phyloP scores from a whole-genome alignment of 192 early-diverging fungal genomes.

The Backusella westeae region DNA sequence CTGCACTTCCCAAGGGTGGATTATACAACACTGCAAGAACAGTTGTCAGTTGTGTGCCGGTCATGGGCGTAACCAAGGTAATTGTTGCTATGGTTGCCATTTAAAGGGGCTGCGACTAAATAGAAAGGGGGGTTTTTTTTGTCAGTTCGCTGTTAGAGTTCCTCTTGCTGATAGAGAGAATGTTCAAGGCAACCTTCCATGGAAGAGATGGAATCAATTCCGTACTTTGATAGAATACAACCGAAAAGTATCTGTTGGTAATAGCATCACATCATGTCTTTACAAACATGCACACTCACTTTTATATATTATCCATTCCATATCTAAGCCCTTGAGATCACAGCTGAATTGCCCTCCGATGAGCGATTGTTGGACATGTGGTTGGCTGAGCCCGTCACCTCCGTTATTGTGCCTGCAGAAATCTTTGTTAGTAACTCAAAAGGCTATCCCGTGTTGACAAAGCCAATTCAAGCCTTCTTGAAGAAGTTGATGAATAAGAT shows the following conservation, averaged over 20 bases:
- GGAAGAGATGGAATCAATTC: conserved; percentile 83
- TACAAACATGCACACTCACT: background rate
- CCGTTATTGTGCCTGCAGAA: conserved; percentile 66
- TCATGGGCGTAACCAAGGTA: conserved; percentile 40
- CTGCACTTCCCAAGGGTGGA: conserved; percentile 32
- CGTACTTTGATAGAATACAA: conserved; percentile 68
- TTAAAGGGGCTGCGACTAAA: background rate
- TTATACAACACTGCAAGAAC: conserved; percentile 59
- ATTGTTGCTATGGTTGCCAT: background rate
- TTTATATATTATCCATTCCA: background rate
- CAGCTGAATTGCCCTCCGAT: conserved; percentile 47
- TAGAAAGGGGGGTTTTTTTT: background rate
- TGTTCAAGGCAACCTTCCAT: conserved; percentile 34
- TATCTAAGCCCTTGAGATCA: conserved; percentile 55
- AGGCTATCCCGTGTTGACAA: conserved; percentile 89
- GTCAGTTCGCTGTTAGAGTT: conserved; percentile 49
- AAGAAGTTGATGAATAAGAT: conserved; percentile 43
- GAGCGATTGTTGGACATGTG: conserved; percentile 57
- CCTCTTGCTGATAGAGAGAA: conserved; percentile 33
- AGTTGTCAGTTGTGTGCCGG: conserved; percentile 35
- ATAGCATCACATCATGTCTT: background rate
- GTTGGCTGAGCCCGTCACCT: conserved; percentile 86
- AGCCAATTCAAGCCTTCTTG: conserved; percentile 71
- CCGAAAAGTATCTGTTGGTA: conserved; percentile 43
- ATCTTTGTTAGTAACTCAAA: conserved; percentile 79